A percentile compares a stretch with the other conserved stretches of the same genome.
phyloP scores from a whole-genome alignment of 352 stramenopile genomes.

The Pythium folliculosum region DNA sequence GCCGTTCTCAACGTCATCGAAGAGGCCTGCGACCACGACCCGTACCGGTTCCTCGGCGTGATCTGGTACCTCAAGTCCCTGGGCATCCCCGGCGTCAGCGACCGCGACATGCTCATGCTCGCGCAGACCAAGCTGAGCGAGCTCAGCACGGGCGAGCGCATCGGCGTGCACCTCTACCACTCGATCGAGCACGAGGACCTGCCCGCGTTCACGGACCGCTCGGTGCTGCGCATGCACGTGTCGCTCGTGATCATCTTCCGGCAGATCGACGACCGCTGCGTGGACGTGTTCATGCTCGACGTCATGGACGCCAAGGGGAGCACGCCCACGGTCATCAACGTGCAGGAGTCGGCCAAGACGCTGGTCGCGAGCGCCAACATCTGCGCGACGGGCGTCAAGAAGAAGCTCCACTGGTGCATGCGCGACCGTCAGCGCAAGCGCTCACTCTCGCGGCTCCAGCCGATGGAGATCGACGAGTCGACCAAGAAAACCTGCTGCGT shows the following conservation, averaged over 20 bases:
- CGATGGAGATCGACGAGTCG: conserved; percentile 17
- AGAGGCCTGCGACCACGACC: conserved; percentile 43
- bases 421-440: conserved; percentile 30
- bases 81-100: conserved; percentile 34
- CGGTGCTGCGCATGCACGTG: conserved; percentile 44
- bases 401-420: conserved; percentile 58
- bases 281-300: conserved; percentile 55
- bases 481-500: conserved; percentile 18
- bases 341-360: conserved; percentile 43
- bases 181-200: conserved; percentile 54
- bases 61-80: conserved; percentile 37
- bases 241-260: conserved; percentile 51
- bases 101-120: conserved; percentile 51
- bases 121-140: conserved; percentile 33
- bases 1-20: conserved; percentile 48
- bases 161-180: conserved; percentile 59
- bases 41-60: conserved; percentile 61
- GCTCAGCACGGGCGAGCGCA: conserved; percentile 48
- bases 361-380: conserved; percentile 33
- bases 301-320: conserved; percentile 42
- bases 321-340: conserved; percentile 41
- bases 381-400: conserved; percentile 45
- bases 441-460: background rate
- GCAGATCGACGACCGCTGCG: conserved; percentile 36
- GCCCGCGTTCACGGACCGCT: conserved; percentile 30